phyloP scores from a whole-genome alignment of 139 green algal species.

The Deuterostichococcus epilithicus region DNA sequence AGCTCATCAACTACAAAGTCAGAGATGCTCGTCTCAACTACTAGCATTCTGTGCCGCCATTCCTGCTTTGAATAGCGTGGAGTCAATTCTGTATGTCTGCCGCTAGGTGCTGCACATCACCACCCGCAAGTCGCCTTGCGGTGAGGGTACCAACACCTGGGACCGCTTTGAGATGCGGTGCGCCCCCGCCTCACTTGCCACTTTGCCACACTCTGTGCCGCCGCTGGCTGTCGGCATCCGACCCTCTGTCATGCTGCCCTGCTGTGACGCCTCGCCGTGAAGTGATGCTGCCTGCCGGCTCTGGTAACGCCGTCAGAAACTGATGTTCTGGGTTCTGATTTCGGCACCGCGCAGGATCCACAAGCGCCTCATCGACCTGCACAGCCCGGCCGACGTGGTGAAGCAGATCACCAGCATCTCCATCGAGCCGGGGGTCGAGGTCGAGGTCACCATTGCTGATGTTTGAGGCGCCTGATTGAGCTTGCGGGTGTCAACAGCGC shows the following conservation, averaged over 20 bases:
- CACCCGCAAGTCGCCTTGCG: slow-evolving; percentile 96
- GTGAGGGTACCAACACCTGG: slow-evolving; percentile 99
- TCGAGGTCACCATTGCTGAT: slow-evolving; percentile 87
- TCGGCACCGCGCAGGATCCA: slow-evolving; percentile 71
- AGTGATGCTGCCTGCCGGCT: not conserved
- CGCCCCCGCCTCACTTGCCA: not conserved
- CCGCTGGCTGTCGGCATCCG: too few relatives aligned
- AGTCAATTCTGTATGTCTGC: too few relatives aligned
- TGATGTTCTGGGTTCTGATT: not conserved
- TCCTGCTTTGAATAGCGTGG: too few relatives aligned
- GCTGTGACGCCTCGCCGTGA: not conserved
- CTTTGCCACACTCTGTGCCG: too few relatives aligned
- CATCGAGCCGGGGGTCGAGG: slow-evolving; percentile 98
- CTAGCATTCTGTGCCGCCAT: too few relatives aligned
- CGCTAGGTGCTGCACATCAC: slow-evolving; percentile 76
- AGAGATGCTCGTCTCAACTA: too few relatives aligned
- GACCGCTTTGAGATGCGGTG: slow-evolving; percentile 94
- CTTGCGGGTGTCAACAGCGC: too few relatives aligned
- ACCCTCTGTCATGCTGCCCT: too few relatives aligned
- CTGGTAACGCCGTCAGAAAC: not conserved
- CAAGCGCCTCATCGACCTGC: slow-evolving; percentile 99
- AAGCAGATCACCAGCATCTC: slow-evolving; percentile 99
- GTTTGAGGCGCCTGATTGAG: slow-evolving; percentile 21
- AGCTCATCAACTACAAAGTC: too few relatives aligned
- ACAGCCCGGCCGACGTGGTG: slow-evolving; percentile 95